A percentile compares a stretch with the other conserved stretches of the same genome.
phyloP scores from a whole-genome alignment of 2,329 filamentous ascomycete genomes.

The Epichloe elymi region DNA sequence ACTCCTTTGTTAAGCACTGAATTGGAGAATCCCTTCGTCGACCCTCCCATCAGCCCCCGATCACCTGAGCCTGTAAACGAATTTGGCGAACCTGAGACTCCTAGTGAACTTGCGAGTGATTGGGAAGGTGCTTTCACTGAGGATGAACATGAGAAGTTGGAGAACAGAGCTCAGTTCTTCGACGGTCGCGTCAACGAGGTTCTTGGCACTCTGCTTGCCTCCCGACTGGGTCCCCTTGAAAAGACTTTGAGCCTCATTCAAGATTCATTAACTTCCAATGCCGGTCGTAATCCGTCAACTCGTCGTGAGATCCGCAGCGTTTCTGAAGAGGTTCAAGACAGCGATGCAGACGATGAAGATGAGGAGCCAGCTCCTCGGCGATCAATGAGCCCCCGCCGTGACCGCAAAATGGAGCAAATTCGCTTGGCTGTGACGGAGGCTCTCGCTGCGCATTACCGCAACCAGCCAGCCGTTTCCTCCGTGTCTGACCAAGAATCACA shows the following conservation, averaged over 20 bases:
- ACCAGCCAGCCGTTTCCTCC: conserved; percentile 17
- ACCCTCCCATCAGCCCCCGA: conserved; percentile 32
- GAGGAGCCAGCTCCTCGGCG: conserved; percentile 55
- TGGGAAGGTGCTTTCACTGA: conserved; percentile 83
- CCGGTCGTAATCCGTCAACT: conserved; percentile 40
- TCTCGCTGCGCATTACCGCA: conserved; percentile 43
- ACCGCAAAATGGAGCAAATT: conserved; percentile 74
- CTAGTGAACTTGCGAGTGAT: conserved; percentile 57
- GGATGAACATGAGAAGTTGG: conserved; percentile 71
- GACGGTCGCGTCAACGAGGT: conserved; percentile 80
- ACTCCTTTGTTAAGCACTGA: conserved; percentile 37
- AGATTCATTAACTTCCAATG: conserved; percentile 47
- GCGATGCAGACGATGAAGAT: conserved; percentile 90
- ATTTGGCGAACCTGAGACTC: conserved; percentile 32
- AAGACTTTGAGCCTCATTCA: conserved; percentile 66
- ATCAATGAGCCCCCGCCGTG: conserved; percentile 63
- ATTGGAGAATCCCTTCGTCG: conserved; percentile 50
- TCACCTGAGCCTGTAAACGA: conserved; percentile 36
- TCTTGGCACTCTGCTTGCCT: conserved; percentile 63
- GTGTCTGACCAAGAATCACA: conserved; percentile 12
- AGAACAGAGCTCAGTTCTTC: conserved; percentile 74
- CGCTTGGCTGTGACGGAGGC: conserved; percentile 61
- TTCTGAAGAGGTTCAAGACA: conserved; percentile 60
- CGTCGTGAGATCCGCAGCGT: conserved; percentile 49
- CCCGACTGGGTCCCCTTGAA: conserved; percentile 69